Base-by-base conservation (phyloP, 108 stramenopile genomes). In the Skeletonema grethae region DNA sequence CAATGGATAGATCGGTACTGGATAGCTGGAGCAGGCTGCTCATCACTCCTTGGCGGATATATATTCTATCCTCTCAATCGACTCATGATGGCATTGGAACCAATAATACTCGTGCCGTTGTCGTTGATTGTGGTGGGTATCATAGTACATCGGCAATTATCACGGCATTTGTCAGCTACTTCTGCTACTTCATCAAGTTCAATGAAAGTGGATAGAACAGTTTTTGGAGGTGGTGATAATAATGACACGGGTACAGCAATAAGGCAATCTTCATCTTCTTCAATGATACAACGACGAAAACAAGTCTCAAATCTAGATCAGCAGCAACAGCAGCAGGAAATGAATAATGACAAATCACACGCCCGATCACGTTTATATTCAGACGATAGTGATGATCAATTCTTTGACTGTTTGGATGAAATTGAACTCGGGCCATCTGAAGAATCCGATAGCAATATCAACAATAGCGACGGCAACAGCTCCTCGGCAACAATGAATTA, bases 391-490 rank as follows among this genome's bases (percentile, higher is more conserved):
- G 60, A 59, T 62, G 74, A 75, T 3, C 29, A 67, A 55, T 75
- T 75, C 32, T 75, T 75, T 61, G 74, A 75, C 41, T 75, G 74
- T 31, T 60, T 75, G 58, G 74, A 75, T 48, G 74, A 75, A 35
- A 67, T 75, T 13, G 66, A 75, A 48, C 46, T 75, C 5, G 74
- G 61, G 12, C 24, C 41, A 8, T 59, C 41, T 0, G 61, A 75
- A 31, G 32, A 67, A 61, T 4, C 18, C 43, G 24, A 16, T 22
- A 30, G n/a, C 48, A 10, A n/a, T 36, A 46, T 12, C 38, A 12
- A 28, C 65, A 31, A 41, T 25, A 10, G 12, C 3, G 6, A 63
- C 45, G 45, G 16, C 50, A 53, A 24, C 50, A 53, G 6, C 1
- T 3, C 18, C n/a, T 48, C 18, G 46, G 46, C 18, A 48, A 22